phyloP scores from a whole-genome alignment of 495 filamentous ascomycete species.

The Chaetomium tenue region DNA sequence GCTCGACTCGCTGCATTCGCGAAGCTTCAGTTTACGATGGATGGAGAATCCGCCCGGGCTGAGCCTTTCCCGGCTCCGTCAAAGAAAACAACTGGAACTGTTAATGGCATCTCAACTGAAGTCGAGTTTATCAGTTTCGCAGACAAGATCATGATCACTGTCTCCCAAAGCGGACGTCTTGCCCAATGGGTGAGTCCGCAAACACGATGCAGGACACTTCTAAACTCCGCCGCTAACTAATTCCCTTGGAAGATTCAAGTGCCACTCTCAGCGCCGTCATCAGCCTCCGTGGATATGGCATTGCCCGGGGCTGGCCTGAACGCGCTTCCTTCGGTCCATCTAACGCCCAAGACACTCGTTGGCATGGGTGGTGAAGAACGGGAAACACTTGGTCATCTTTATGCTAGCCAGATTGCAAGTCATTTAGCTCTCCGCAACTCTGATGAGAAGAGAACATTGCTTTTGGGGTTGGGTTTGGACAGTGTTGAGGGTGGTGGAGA shows the following conservation, averaged over 20 bases:
- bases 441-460: constrained; percentile 72
- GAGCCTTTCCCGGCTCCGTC: constrained; percentile 74
- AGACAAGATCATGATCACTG: constrained; percentile 89
- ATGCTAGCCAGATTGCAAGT: constrained; percentile 84
- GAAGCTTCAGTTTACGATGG: constrained; percentile 23
- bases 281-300: constrained; percentile 55
- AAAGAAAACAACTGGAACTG: constrained; percentile 60
- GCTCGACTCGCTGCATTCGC: background rate
- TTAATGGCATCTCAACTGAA: constrained; percentile 69
- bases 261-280: constrained; percentile 67
- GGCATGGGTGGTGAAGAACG: constrained; percentile 78
- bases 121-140: constrained; percentile 70
- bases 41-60: constrained; percentile 25
- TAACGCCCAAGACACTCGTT: constrained; percentile 85
- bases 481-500: constrained; percentile 62
- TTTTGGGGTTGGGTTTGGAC: constrained; percentile 78
- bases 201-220: background rate
- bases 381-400: constrained; percentile 80
- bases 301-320: constrained; percentile 51
- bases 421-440: constrained; percentile 68
- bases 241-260: constrained; percentile 81
- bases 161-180: constrained; percentile 80
- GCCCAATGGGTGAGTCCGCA: constrained; percentile 77
- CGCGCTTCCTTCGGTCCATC: constrained; percentile 70
- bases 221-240: background rate